Conservation (phyloP, 2,329 filamentous ascomycete genomes). For the Cordyceps militaris region DNA sequence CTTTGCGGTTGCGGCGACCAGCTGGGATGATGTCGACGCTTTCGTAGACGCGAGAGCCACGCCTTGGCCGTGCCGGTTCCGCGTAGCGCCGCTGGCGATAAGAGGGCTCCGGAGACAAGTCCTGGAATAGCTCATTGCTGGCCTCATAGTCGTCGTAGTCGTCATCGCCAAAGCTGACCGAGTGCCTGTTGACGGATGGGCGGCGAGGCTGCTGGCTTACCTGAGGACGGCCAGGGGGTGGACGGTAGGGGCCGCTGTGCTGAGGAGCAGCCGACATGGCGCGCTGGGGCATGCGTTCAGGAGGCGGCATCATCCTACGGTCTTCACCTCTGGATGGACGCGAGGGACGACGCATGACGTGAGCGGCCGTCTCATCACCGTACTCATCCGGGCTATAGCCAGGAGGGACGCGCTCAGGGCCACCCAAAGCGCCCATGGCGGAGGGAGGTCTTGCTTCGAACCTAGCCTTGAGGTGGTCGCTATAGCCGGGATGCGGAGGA, state of each 20-base stretch:
- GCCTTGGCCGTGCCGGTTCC: constrained; percentile 28
- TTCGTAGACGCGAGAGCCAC: constrained; percentile 31
- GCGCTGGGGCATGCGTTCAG: constrained; percentile 27
- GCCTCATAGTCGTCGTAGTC: constrained; percentile 33
- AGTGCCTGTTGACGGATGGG: constrained; percentile 22
- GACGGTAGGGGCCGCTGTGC: constrained; percentile 23
- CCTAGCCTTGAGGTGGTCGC: constrained; percentile 26
- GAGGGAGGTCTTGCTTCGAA: constrained; percentile 32
- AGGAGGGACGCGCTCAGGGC: constrained; percentile 18
- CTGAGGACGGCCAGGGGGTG: constrained; percentile 19
- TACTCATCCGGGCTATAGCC: constrained; percentile 35
- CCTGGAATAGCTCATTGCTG: constrained; percentile 31
- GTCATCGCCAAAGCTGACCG: constrained; percentile 27
- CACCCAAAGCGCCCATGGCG: constrained; percentile 32
- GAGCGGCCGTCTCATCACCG: constrained; percentile 32
- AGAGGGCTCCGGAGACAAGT: constrained; percentile 28
- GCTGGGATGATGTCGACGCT: constrained; percentile 35
- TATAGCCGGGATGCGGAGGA: constrained; percentile 20
- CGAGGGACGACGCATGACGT: constrained; percentile 36
- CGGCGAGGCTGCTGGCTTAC: constrained; percentile 24
- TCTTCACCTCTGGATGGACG: constrained; percentile 35
- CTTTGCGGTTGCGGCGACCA: constrained; percentile 27
- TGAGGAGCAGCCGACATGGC: constrained; percentile 28
- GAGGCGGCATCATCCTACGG: constrained; percentile 43
- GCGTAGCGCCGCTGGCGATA: constrained; percentile 28